Evolutionary conservation across 306 rosid genomes (phyloP).

Genomic region (Styphnolobium japonicum): DNA sequence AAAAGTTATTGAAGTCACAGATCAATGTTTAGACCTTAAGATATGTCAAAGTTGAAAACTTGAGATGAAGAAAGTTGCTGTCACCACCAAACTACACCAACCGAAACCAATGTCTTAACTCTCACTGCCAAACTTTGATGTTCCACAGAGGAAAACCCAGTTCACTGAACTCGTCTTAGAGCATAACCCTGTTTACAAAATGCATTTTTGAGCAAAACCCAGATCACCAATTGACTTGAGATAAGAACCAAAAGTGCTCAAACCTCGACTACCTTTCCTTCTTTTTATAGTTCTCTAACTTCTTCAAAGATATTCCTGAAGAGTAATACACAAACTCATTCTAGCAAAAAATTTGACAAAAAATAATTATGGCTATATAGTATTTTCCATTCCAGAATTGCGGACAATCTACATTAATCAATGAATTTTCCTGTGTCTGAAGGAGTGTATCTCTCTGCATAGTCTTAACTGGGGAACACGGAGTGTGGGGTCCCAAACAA

Average conservation of each 20-base stretch:
- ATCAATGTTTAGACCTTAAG: slow-evolving; percentile 12
- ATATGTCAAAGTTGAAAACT: slow-evolving; percentile 22
- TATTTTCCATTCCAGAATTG: slow-evolving; percentile 16
- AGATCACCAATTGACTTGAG: neutral
- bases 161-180: neutral
- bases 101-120: slow-evolving; percentile 26
- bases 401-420: slow-evolving; percentile 24
- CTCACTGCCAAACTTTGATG: neutral
- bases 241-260: neutral
- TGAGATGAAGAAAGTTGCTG: slow-evolving; percentile 21
- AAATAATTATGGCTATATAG: too few species aligned
- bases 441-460: neutral
- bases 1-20: neutral
- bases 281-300: slow-evolving; percentile 1
- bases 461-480: slow-evolving; percentile 36
- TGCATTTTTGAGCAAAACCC: neutral
- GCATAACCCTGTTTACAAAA: slow-evolving; percentile 8
- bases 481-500: slow-evolving; percentile 56
- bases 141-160: neutral
- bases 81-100: slow-evolving; percentile 38
- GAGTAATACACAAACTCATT: too few species aligned
- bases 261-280: neutral
- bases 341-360: too few species aligned
- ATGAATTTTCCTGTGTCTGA: slow-evolving; percentile 2
- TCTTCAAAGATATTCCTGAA: too few species aligned